phyloP scores from a whole-genome alignment of 1,284 basidiomycete species.

The Tilletia indica region DNA sequence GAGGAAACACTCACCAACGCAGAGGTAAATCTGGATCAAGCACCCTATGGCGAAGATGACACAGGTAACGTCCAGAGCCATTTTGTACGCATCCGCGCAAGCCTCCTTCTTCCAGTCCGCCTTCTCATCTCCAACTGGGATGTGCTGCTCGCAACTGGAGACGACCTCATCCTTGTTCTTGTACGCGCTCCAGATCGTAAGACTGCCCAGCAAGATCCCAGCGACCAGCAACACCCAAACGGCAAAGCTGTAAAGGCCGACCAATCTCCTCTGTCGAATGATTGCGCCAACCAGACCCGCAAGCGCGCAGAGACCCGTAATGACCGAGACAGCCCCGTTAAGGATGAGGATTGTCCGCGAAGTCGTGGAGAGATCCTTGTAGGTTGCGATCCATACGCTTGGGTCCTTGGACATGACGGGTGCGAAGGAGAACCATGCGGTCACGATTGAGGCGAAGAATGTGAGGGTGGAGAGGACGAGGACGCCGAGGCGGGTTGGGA shows the following conservation, averaged over 20 bases:
- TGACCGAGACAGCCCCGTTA: neutral
- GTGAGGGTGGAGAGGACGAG: slow-evolving; percentile 5
- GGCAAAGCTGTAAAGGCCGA: slow-evolving; percentile 2
- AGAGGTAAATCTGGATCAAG: slow-evolving; percentile 8
- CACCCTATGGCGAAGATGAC: neutral
- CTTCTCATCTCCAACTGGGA: no score
- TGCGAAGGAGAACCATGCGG: neutral
- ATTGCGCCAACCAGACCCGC: slow-evolving; percentile 6
- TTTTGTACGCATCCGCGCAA: neutral
- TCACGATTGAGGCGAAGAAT: neutral
- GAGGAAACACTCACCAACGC: slow-evolving; percentile 1
- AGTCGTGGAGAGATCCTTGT: neutral
- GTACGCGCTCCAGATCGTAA: slow-evolving; percentile 5
- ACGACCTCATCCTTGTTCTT: neutral
- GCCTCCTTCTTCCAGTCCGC: neutral
- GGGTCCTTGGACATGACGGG: neutral
- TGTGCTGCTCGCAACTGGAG: no score
- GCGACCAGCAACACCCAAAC: neutral
- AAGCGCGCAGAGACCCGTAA: neutral
- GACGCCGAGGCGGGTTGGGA: slow-evolving; percentile 6
- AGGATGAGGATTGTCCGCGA: slow-evolving; percentile 3
- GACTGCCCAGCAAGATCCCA: neutral
- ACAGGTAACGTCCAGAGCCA: neutral
- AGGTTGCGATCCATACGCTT: neutral
- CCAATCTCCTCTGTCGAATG: neutral